Evolutionary conservation across 2,329 filamentous ascomycete genomes (phyloP), one percentile per base, ranked within the genome.

Genomic region (Monosporascus sp.): DNA sequence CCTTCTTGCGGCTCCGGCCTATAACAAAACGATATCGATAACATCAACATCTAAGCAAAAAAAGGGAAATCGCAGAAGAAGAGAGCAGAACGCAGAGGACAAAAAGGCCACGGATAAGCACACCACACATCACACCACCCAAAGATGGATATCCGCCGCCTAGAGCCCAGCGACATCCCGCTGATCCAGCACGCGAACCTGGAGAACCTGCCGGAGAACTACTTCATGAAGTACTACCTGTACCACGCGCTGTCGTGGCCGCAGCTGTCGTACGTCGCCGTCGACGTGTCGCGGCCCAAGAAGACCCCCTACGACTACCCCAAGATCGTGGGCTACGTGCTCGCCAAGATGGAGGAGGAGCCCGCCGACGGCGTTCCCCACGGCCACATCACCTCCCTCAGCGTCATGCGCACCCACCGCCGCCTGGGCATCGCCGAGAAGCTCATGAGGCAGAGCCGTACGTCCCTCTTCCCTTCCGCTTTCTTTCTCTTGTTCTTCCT

Each of bases 211-310:
- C 94, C 94, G 60, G 94, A 99, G 75, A 99, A 99, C 80, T 99
- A 99, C 83, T 97, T 97, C 72, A 89, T 96, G 75, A 99, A 99
- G 82, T 99, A 99, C 81, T 99, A 99, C 78, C 85, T 99, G 67
- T 99, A 99, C 82, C 94, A 99, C 75, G 92, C 93, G 17, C 85
- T 97, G 61, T 96, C 91, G 64, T 99, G 94, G 94, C 94, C 94
- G 46, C 93, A 97, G 75, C 84, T 99, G 60, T 93, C 88, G 73
- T 97, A 92, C 73, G 93, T 99, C 53, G 94, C 94, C 63, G 91
- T 99, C 64, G 93, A 97, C 72, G 86, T 92, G 53, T 89, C 88
- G 20, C 84, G 90, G 37, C 89, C 90, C 37, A 82, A 82, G 63
- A 87, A 87, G 69, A 84, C 86, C 0, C 85, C 87, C 47, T 89